These are phyloP conservation scores for Kwoniella sp. DNA, from an alignment of 768 basidiomycete species.

Conservation along the genomic window DNA sequence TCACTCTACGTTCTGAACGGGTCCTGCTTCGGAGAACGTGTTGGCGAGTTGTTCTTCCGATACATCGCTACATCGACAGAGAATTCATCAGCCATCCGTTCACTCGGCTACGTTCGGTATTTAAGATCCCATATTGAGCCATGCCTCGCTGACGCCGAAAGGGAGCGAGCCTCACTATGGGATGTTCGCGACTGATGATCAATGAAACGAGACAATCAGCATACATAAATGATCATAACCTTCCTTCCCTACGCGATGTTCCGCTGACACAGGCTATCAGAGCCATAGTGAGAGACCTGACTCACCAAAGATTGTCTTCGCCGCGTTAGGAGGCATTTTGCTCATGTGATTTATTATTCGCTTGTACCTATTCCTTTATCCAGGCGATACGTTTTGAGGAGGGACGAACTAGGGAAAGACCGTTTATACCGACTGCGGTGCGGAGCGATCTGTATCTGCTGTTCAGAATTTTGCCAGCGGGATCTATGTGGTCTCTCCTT, in stretches of 20 bases:
- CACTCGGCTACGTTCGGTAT: too few relatives aligned
- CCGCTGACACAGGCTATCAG: too few relatives aligned
- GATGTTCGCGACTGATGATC: conserved; percentile 21
- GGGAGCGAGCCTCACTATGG: conserved; percentile 14
- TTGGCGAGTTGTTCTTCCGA: conserved; percentile 56
- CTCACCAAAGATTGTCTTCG: conserved; percentile 23
- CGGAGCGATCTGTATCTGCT: too few relatives aligned
- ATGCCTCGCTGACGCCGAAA: neutral
- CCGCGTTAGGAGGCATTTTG: conserved; percentile 15
- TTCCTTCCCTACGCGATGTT: too few relatives aligned
- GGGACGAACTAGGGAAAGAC: too few relatives aligned
- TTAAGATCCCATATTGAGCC: too few relatives aligned
- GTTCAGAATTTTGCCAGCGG: too few relatives aligned
- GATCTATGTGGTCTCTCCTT: too few relatives aligned
- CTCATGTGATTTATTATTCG: neutral
- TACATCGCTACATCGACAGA: conserved; percentile 46
- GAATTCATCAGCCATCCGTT: too few relatives aligned
- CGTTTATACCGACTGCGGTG: too few relatives aligned
- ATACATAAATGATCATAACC: too few relatives aligned
- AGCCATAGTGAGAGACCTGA: neutral
- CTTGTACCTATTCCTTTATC: neutral
- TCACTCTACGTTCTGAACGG: conserved; percentile 55
- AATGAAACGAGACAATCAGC: neutral
- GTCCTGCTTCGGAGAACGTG: conserved; percentile 56
- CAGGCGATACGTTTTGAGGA: too few relatives aligned